Evolutionary conservation across 2,329 filamentous ascomycete species (phyloP).

Genomic region (Penicillium sp.): DNA sequence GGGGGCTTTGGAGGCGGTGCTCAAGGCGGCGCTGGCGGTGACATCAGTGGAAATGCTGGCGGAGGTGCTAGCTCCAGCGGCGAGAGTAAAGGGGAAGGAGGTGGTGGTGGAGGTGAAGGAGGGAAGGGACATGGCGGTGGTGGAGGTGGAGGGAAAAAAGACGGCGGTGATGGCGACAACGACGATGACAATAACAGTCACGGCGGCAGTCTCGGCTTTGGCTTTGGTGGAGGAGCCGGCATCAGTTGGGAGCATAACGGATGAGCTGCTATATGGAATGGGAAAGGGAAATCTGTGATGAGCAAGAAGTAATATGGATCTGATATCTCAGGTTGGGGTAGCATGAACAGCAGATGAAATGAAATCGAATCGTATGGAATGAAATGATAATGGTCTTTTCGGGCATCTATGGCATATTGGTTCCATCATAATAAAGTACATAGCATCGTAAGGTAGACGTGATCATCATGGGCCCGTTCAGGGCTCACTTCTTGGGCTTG

Average conservation of each 20-base stretch:
- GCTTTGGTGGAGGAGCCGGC: conserved; percentile 6
- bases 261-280: not conserved
- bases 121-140: conserved; percentile 6
- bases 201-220: conserved; percentile 1
- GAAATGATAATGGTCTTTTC: conserved; percentile 6
- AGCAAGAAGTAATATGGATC: not conserved
- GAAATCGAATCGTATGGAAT: not conserved
- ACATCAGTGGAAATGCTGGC: too few species aligned
- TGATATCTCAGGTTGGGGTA: not conserved
- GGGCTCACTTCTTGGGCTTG: conserved; percentile 38
- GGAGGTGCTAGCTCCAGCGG: conserved; percentile 3
- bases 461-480: conserved; percentile 10
- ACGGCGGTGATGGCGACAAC: conserved; percentile 1
- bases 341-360: not conserved
- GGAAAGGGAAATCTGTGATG: conserved; percentile 1
- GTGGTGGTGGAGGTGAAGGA: conserved; percentile 4
- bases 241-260: not conserved
- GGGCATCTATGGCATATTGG: conserved; percentile 6
- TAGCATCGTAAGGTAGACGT: conserved; percentile 25
- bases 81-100: not conserved
- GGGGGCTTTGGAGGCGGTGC: not conserved
- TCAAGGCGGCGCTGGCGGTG: conserved; percentile 4
- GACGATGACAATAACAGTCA: not conserved
- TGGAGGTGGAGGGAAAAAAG: conserved; percentile 1
- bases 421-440: conserved; percentile 23